Percentiles rank a stretch among this genome's conserved stretches.
These are phyloP conservation scores for Ceriops decandra DNA, from an alignment of 345 rosid species.

Conservation along the genomic window DNA sequence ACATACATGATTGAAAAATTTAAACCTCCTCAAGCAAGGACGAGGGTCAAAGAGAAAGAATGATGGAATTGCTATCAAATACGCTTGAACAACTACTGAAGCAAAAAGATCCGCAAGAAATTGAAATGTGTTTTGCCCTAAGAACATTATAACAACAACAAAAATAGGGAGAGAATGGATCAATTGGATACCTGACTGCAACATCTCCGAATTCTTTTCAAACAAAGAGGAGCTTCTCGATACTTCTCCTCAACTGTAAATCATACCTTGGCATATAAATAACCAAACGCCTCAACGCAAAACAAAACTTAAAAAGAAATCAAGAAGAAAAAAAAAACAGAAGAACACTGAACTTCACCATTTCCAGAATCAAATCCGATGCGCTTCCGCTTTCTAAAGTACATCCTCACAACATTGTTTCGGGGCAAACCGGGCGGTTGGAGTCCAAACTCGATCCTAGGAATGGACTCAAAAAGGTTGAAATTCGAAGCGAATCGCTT, in stretches of 20 bases:
- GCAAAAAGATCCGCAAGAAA: background rate
- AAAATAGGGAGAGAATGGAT: background rate
- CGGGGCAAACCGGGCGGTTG: background rate
- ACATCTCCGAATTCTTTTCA: slow-evolving; percentile 28
- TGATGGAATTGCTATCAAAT: background rate
- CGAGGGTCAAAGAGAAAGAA: background rate
- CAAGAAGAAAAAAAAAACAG: background rate
- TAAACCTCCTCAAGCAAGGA: background rate
- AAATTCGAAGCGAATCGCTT: slow-evolving; percentile 25
- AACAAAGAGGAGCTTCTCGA: slow-evolving; percentile 1
- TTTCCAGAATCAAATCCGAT: slow-evolving; percentile 13
- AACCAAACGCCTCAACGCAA: background rate
- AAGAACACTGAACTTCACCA: slow-evolving; percentile 7
- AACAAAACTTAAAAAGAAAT: background rate
- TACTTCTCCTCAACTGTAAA: slow-evolving; percentile 16
- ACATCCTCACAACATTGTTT: slow-evolving; percentile 8
- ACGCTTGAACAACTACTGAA: too few species aligned
- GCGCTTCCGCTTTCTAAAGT: slow-evolving; percentile 37
- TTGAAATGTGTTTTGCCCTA: background rate
- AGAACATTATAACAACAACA: background rate
- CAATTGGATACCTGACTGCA: slow-evolving; percentile 27
- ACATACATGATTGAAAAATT: slow-evolving; percentile 29
- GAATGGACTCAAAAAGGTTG: background rate
- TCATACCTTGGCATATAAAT: background rate
- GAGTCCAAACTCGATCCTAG: background rate